Evolutionary conservation across 2,329 filamentous ascomycete genomes (phyloP), one percentile per base, ranked within the genome.

Genomic region (Berkeleyomyces basicola): DNA sequence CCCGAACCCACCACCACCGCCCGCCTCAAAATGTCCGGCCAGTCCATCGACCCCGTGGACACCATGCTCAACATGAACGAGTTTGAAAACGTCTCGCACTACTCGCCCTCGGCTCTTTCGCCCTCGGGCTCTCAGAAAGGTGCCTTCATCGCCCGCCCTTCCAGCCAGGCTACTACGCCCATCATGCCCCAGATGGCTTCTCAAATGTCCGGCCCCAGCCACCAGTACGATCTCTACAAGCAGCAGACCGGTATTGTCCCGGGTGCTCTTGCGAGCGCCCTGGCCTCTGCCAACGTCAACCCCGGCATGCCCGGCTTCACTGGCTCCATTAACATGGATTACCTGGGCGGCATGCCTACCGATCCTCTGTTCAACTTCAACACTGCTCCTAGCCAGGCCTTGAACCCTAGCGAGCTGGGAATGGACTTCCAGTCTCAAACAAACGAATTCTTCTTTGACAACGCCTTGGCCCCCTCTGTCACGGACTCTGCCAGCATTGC

Each of bases 191-290:
- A 82, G 16, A 73, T 80, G 6, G 75, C 77, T 62, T 73, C 69
- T 36, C 81, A 85, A 66, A 82, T 91, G 70, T 84, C 83, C 58
- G 88, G 84, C 43, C 92, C 93, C 7, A 96, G 90, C 73, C 91
- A 96, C 76, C 89, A 95, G 74, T 97, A 97, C 78, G 88, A 90
- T 70, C 84, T 89, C 71, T 95, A 96, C 77, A 88, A 90, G 76
- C 93, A 99, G 72, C 91, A 96, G 77, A 96, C 93, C 3, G 90
- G 91, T 66, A 84, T 96, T 39, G 89, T 93, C 0, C 86, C 89
- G 1, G 90, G 90, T 66, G 91, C 90, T 61, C 78, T 93, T 66
- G 84, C 86, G 49, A 88, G 83, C 73, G 87, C 91, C 10, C 82
- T 93, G 70, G 87, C 88, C 43, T 46, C 61, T 10, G 82, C 93